Conservation (phyloP, 192 early-diverging fungal species). For the Podila verticillata region DNA sequence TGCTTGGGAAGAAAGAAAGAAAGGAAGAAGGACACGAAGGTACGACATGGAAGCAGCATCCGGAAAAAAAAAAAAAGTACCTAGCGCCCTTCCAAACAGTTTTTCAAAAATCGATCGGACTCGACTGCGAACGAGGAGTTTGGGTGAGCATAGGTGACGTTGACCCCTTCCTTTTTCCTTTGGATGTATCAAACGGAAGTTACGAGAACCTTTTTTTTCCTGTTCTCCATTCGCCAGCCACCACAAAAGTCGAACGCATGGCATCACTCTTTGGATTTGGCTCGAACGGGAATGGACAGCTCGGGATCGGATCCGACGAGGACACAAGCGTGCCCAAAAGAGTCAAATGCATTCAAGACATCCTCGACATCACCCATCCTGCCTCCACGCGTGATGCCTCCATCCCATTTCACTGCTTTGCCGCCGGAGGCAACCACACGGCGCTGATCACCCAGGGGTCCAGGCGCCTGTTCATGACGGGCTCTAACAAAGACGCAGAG, state of each 20-base stretch:
- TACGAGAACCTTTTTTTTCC: no score
- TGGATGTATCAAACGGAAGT: no score
- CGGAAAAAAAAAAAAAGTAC: not conserved
- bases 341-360: conserved; percentile 8
- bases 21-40: not conserved
- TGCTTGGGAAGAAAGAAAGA: not conserved
- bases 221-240: no score
- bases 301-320: conserved; percentile 59
- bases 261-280: conserved; percentile 61
- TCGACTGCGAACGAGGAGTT: no score
- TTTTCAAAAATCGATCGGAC: no score
- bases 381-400: not conserved
- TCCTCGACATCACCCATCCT: conserved; percentile 7
- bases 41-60: conserved; percentile 1
- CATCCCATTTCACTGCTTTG: conserved; percentile 44
- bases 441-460: conserved; percentile 54
- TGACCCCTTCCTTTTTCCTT: no score
- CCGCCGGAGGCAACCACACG: conserved; percentile 79
- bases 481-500: conserved; percentile 62
- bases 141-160: no score
- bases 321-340: conserved; percentile 52
- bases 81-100: not conserved
- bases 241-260: not conserved
- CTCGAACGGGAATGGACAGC: conserved; percentile 75
- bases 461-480: conserved; percentile 53